Evolutionary conservation across 352 stramenopile species (phyloP), one percentile per base, ranked within the genome.

Genomic region (Globisporangium paroecandrum): DNA sequence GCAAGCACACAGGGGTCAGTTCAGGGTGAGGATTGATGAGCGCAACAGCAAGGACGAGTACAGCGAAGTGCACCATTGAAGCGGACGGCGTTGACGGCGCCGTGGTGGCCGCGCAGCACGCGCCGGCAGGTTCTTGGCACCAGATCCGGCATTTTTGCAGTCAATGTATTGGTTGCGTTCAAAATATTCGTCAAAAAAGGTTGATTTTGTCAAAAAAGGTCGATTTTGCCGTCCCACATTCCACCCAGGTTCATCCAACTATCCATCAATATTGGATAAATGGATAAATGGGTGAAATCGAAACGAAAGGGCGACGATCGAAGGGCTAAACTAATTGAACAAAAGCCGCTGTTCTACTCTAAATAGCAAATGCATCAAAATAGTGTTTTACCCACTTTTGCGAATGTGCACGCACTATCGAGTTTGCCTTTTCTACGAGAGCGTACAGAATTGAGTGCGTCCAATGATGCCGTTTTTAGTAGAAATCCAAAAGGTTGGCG

Each of bases 81-180:
- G 64, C 84, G 85, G 58, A 94, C 77, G 62, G 84, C 84, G 61
- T 91, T 91, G 24, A 95, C 78, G 22, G 85, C 77, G 4, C 87
- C 85, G 54, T 79, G 74, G 71, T 95, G 87, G 66, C 87, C 85
- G 27, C 73, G 74, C 54, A 95, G 71, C 66, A 87, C 74, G 57
- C 85, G 87, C 55, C 60, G 72, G 51, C 74, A 85, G 32, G 65
- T 69, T 22, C 63, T 82, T 27, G 77, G 78, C 29, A 82, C 63
- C n/a, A 38, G 41, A 29, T 74, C 70, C 4, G 60, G 53, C 27
- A 58, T 64, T 22, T n/a, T 59, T 53, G 4, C 3, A 32, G 2
- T 4, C 3, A 32, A 32, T 4, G 27, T 66, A 7, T 58, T 54
- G 24, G 22, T 32, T 24, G 34, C 25, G 27, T 5, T 54, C 4